Evolutionary conservation across 371 early-diverging fungal genomes (phyloP).

Genomic region (Apophysomyces elegans): DNA sequence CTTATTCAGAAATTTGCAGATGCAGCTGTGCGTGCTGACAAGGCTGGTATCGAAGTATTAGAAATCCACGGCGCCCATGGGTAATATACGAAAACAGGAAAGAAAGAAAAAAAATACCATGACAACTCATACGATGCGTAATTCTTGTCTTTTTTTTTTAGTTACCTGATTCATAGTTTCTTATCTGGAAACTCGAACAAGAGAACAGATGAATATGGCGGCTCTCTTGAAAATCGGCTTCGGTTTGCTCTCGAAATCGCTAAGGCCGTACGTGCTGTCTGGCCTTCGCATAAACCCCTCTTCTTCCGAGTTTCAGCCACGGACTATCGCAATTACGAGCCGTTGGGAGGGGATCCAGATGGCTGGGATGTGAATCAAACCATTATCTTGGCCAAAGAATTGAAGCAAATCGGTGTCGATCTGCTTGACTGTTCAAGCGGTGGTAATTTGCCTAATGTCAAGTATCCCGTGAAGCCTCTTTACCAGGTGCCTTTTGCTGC

Average conservation of each 20-base stretch:
- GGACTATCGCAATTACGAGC: constrained; percentile 57
- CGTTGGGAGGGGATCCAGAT: constrained; percentile 28
- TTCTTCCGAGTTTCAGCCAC: constrained; percentile 80
- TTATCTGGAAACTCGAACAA: constrained; percentile 80
- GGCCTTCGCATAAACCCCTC: constrained; percentile 80
- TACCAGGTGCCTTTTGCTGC: constrained; percentile 81
- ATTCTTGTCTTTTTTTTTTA: constrained; percentile 37
- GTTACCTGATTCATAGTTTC: constrained; percentile 82
- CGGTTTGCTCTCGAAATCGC: constrained; percentile 71
- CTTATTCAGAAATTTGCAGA: constrained; percentile 66
- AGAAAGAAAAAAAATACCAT: too few species aligned
- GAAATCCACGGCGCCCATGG: constrained; percentile 84
- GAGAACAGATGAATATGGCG: constrained; percentile 86
- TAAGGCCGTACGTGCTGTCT: constrained; percentile 66
- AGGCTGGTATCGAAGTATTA: constrained; percentile 84
- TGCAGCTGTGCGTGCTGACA: constrained; percentile 72
- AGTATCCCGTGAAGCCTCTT: constrained; percentile 54
- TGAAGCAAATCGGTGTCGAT: constrained; percentile 75
- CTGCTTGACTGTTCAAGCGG: constrained; percentile 75
- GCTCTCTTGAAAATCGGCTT: constrained; percentile 78
- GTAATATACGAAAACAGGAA: constrained; percentile 29
- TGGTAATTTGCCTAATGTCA: constrained; percentile 57
- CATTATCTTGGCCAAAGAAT: constrained; percentile 55
- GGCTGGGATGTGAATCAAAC: constrained; percentile 74
- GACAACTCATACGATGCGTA: neutral